Base-by-base conservation (phyloP, 163 green algal genomes). In the Prototheca cutis region DNA sequence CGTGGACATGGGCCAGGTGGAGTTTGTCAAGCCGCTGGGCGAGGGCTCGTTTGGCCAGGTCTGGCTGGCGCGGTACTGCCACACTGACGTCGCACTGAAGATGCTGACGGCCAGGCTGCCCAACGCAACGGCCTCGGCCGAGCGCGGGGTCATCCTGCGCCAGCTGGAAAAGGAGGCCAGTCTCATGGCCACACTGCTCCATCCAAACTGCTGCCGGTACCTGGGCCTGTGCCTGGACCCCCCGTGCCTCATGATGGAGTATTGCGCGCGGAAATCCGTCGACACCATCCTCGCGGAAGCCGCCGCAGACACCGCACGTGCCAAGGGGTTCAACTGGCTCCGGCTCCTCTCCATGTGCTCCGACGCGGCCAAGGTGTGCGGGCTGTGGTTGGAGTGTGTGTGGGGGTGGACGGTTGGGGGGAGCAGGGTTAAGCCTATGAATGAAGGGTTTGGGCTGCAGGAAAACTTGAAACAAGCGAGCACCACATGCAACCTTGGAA, bases 231-330 rank as follows among this genome's bases (percentile, higher is more conserved):
- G 78, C 63, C 67, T 83, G 31, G 65, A 84, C 42, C 80, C 85
- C 28, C 80, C 80, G 34, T 84, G 70, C 63, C 66, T 94, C 15
- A 73, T 94, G 2, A 88, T 83, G n/a, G 86, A 93, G 79, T 93
- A 86, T 68, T 93, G 86, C 55, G 42, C 47, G 42, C 60, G 59
- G 60, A 48, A 55, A 19, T 68, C 55, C 19, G 33, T 77, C 23
- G 70, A 69, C 49, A 47, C 56, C 23, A 27, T 73, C 40, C 59
- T 77, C 17, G 23, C 32, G 2, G 30, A 40, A 2, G 68, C 48
- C 21, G 8, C 19, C 8, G 30, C 21, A 4, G 27, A 32, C 21
- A 4, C 27, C 17, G 34, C 60, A 23, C 49, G 49, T 27, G 48
- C 59, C 42, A 61, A 19, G 23, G 39, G 62, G 57, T 59, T 86